Percentiles rank a stretch among this genome's conserved stretches.
Evolutionary conservation across 768 basidiomycete species (phyloP).

Genomic region (Hydnum rufescens): DNA sequence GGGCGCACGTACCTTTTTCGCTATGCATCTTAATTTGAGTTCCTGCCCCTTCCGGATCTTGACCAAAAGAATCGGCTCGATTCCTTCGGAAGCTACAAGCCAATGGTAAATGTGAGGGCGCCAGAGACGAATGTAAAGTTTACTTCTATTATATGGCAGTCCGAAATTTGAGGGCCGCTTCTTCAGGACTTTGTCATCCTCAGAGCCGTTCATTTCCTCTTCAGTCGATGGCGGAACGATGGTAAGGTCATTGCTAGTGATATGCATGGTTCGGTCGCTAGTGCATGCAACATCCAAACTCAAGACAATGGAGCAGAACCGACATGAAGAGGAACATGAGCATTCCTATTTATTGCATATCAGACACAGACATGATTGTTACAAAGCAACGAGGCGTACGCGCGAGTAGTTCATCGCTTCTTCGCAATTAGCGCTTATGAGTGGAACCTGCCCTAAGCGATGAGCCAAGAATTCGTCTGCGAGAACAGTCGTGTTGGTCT

Average conservation of each 20-base stretch:
- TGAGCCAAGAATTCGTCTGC: conserved; percentile 98
- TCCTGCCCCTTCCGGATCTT: conserved; percentile 93
- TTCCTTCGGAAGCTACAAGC: conserved; percentile 9
- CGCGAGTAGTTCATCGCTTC: conserved; percentile 68
- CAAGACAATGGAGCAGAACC: conserved; percentile 71
- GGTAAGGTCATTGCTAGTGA: conserved; percentile 63
- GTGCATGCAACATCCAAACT: conserved; percentile 55
- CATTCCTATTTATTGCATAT: conserved; percentile 47
- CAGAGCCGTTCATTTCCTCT: neutral
- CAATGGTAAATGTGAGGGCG: neutral
- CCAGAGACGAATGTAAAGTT: neutral
- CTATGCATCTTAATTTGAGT: conserved; percentile 63
- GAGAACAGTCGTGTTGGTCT: conserved; percentile 76
- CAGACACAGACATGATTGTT: conserved; percentile 1
- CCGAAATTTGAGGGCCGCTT: neutral
- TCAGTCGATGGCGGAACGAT: neutral
- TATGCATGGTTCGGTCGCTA: conserved; percentile 44
- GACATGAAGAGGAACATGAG: conserved; percentile 65
- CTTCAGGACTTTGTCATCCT: neutral
- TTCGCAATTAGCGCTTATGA: conserved; percentile 73
- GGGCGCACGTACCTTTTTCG: conserved; percentile 65
- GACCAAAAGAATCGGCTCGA: conserved; percentile 60
- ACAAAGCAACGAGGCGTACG: conserved; percentile 22
- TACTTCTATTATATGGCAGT: neutral
- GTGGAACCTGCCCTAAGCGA: conserved; percentile 82